A percentile compares a stretch with the other conserved stretches of the same genome.
Conservation (phyloP, 2,329 filamentous ascomycete species). For the Sarocladium brachiariae region DNA sequence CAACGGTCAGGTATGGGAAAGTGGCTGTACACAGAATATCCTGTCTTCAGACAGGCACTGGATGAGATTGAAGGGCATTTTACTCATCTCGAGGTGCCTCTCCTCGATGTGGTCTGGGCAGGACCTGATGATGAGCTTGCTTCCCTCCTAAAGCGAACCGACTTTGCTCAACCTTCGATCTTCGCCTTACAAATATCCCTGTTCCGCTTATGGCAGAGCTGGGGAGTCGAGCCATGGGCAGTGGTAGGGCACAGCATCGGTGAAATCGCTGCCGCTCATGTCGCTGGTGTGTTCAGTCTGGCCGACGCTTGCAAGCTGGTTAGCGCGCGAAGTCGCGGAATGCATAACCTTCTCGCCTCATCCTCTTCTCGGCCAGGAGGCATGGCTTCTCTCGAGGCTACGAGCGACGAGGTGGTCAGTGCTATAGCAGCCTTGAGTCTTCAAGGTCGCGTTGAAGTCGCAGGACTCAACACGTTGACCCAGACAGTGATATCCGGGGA, state of each 20-base stretch:
- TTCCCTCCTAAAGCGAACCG: constrained; percentile 20
- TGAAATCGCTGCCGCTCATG: constrained; percentile 23
- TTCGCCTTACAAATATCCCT: constrained; percentile 26
- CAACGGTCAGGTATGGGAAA: constrained; percentile 25
- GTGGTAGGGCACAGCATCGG: constrained; percentile 18
- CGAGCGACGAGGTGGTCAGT: constrained; percentile 15
- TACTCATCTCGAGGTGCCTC: constrained; percentile 17
- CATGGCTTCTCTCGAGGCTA: too few species aligned
- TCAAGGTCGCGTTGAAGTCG: constrained; percentile 37
- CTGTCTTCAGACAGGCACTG: too few species aligned
- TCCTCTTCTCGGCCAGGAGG: too few species aligned
- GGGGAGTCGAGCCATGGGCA: constrained; percentile 21
- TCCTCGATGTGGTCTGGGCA: constrained; percentile 22
- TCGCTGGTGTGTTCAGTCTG: constrained; percentile 24
- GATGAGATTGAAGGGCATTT: too few species aligned
- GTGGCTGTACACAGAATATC: constrained; percentile 15
- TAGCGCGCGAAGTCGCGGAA: constrained; percentile 26
- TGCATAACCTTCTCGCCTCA: constrained; percentile 32
- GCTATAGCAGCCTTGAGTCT: constrained; percentile 24
- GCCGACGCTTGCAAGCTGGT: constrained; percentile 24
- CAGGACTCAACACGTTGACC: constrained; percentile 67
- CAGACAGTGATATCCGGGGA: constrained; percentile 61
- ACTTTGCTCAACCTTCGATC: constrained; percentile 25
- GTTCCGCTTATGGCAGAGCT: constrained; percentile 23
- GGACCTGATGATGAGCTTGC: constrained; percentile 15